Evolutionary conservation across 768 basidiomycete species (phyloP).

Genomic region (Chiua virens): DNA sequence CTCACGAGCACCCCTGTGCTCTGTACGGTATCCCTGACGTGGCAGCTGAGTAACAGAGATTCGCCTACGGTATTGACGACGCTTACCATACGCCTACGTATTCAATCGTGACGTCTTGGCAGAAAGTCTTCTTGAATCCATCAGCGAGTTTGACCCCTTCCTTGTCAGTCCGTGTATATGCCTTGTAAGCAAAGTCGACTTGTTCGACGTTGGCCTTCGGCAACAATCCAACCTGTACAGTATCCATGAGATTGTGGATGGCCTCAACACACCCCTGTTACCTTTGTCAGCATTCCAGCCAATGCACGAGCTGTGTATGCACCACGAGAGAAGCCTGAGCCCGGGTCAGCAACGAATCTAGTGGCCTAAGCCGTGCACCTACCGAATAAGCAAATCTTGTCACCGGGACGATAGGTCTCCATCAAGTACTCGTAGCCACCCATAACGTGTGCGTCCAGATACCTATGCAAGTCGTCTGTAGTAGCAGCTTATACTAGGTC

Average conservation of each 20-base stretch:
- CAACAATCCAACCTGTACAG: conserved; percentile 64
- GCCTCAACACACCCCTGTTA: conserved; percentile 16
- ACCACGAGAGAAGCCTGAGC: conserved; percentile 72
- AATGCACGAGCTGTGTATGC: conserved; percentile 69
- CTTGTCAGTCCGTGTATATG: conserved; percentile 57
- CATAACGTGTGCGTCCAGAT: conserved; percentile 68
- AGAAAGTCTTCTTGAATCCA: conserved; percentile 75
- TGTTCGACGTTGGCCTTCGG: conserved; percentile 67
- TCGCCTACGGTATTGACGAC: neutral
- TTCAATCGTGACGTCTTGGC: conserved; percentile 64
- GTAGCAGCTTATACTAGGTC: neutral
- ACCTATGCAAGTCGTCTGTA: conserved; percentile 41
- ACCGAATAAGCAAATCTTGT: conserved; percentile 77
- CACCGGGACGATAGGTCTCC: conserved; percentile 72
- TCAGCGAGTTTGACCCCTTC: conserved; percentile 47
- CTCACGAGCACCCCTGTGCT: conserved; percentile 69
- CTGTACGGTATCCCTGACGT: conserved; percentile 71
- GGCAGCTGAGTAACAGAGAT: conserved; percentile 2
- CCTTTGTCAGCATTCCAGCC: conserved; percentile 74
- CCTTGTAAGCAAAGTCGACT: conserved; percentile 70
- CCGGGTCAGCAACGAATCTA: conserved; percentile 11
- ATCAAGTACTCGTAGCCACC: conserved; percentile 78
- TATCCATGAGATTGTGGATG: neutral
- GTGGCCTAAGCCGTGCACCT: neutral
- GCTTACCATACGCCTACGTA: conserved; percentile 78